Evolutionary conservation across 2,329 filamentous ascomycete genomes (phyloP).

Genomic region (Epichloe coenophiala): DNA sequence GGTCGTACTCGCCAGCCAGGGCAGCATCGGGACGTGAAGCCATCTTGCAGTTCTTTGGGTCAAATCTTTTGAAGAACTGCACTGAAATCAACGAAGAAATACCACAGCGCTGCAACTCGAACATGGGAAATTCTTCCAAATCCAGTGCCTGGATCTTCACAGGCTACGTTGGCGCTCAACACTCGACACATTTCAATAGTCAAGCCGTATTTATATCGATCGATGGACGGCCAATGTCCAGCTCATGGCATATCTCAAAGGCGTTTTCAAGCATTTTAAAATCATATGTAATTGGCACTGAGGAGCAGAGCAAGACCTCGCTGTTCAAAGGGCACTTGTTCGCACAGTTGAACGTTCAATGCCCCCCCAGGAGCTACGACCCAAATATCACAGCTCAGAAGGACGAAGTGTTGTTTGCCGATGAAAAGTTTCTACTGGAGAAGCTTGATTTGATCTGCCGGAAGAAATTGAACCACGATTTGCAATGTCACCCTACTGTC

Average conservation of each 20-base stretch:
- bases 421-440: constrained; percentile 33
- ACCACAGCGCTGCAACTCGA: background rate
- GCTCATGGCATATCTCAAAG: constrained; percentile 31
- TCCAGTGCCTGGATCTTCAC: constrained; percentile 26
- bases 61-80: constrained; percentile 41
- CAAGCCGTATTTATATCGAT: constrained; percentile 46
- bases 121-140: background rate
- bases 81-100: constrained; percentile 18
- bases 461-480: constrained; percentile 20
- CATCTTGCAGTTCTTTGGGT: constrained; percentile 48
- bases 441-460: constrained; percentile 32
- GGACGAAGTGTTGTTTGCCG: constrained; percentile 54
- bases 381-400: constrained; percentile 59
- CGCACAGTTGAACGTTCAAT: constrained; percentile 49
- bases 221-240: constrained; percentile 51
- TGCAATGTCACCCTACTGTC: background rate
- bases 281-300: constrained; percentile 17
- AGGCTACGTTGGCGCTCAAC: constrained; percentile 39
- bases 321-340: constrained; percentile 38
- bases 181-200: constrained; percentile 11
- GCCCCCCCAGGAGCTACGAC: constrained; percentile 52
- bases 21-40: constrained; percentile 40
- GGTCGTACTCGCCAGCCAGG: constrained; percentile 47
- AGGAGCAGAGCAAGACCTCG: background rate
- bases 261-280: constrained; percentile 43